phyloP scores from a whole-genome alignment of 768 basidiomycete species.

The Paxillus ammoniavirescens region DNA sequence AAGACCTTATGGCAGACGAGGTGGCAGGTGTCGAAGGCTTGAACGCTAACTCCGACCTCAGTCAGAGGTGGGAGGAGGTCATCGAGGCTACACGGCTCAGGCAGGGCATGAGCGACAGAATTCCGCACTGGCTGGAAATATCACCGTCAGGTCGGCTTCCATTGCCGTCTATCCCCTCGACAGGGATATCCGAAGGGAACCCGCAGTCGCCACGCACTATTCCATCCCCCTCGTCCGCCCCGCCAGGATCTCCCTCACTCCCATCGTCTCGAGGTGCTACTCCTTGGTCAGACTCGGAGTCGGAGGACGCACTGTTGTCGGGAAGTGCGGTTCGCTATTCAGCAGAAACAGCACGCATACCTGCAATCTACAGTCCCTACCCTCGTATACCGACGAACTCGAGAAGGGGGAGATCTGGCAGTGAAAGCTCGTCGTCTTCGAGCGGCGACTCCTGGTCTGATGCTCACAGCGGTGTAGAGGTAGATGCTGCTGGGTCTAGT shows the following conservation, averaged over 20 bases:
- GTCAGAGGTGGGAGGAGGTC: slow-evolving; percentile 14
- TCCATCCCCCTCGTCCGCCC: slow-evolving; percentile 9
- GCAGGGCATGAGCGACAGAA: background rate
- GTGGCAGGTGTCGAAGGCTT: background rate
- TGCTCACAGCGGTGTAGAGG: slow-evolving; percentile 18
- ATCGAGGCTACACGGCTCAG: slow-evolving; percentile 5
- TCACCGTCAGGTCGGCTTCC: slow-evolving; percentile 9
- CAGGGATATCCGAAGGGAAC: slow-evolving; percentile 14
- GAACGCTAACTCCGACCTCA: background rate
- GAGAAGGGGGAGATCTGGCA: slow-evolving; percentile 4
- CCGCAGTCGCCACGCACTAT: slow-evolving; percentile 28
- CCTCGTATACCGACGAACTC: background rate
- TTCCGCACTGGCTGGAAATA: slow-evolving; percentile 2
- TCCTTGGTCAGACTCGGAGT: slow-evolving; percentile 11
- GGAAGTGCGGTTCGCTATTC: background rate
- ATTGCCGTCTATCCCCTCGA: slow-evolving; percentile 31
- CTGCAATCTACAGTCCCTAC: background rate
- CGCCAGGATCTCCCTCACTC: slow-evolving; percentile 19
- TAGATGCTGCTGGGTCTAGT: background rate
- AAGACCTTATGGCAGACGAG: slow-evolving; percentile 10
- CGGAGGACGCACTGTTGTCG: slow-evolving; percentile 9
- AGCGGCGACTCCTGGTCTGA: slow-evolving; percentile 27
- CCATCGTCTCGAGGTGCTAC: slow-evolving; percentile 5
- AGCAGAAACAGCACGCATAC: background rate
- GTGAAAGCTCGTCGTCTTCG: slow-evolving; percentile 14